Conservation (phyloP, 495 filamentous ascomycete species). For the Penicillium daleae region DNA sequence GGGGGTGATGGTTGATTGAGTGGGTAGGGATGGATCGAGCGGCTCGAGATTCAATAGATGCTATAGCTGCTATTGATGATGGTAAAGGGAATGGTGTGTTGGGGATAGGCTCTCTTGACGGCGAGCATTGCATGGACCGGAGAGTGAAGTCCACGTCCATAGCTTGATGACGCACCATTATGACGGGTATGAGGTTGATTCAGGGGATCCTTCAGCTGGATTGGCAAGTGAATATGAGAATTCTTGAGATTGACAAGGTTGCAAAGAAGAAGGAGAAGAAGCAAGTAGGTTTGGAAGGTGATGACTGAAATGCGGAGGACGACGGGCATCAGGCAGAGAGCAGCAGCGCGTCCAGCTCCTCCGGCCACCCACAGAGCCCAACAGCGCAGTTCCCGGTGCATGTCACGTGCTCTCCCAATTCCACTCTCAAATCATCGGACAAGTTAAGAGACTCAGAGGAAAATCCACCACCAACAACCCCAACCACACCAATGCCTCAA, state of each 20-base stretch:
- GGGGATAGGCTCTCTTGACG: slow-evolving; percentile 1
- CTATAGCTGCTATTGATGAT: not conserved
- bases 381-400: slow-evolving; percentile 17
- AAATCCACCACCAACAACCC: slow-evolving; percentile 7
- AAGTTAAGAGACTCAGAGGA: slow-evolving; percentile 6
- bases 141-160: slow-evolving; percentile 17
- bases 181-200: slow-evolving; percentile 20
- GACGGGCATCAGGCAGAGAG: slow-evolving; percentile 38
- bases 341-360: slow-evolving; percentile 45
- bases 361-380: slow-evolving; percentile 32
- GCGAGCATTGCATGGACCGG: slow-evolving; percentile 15
- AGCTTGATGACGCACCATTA: slow-evolving; percentile 44
- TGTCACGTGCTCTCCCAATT: slow-evolving; percentile 33
- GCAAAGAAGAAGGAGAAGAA: slow-evolving; percentile 11
- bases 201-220: not conserved
- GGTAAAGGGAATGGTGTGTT: not conserved
- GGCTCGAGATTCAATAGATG: not conserved
- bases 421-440: slow-evolving; percentile 18
- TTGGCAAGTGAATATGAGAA: not conserved
- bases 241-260: not conserved
- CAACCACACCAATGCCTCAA: slow-evolving; percentile 36
- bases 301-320: slow-evolving; percentile 28
- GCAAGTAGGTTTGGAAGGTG: slow-evolving; percentile 15
- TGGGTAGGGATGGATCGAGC: not conserved
- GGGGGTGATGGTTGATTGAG: not conserved